A percentile compares a stretch with the other conserved stretches of the same genome.
Evolutionary conservation across 768 basidiomycete genomes (phyloP).

Genomic region (Aureoboletus auriporus): DNA sequence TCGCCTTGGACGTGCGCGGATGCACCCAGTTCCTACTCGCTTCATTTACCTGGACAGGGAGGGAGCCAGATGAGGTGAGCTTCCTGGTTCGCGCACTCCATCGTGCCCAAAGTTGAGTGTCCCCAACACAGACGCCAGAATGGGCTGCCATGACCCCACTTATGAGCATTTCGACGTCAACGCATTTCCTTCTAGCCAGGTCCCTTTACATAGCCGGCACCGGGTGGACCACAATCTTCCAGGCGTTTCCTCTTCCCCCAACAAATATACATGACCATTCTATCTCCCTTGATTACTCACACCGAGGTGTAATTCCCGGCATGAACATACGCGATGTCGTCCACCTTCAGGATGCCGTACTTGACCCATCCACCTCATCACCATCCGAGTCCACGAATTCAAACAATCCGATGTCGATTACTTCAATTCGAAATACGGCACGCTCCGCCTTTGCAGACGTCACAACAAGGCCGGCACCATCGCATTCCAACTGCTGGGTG

Average conservation of each 20-base stretch:
- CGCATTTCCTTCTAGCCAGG: constrained; percentile 13
- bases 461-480: constrained; percentile 4
- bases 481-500: constrained; percentile 2
- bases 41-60: background rate
- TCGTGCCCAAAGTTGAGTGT: background rate
- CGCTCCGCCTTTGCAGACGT: constrained; percentile 3
- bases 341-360: constrained; percentile 11
- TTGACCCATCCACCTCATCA: constrained; percentile 7
- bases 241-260: constrained; percentile 9
- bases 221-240: constrained; percentile 9
- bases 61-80: constrained; percentile 1
- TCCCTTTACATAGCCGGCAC: background rate
- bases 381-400: constrained; percentile 1
- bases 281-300: constrained; percentile 4
- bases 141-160: background rate
- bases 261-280: background rate
- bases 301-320: constrained; percentile 4
- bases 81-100: background rate
- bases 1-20: constrained; percentile 12
- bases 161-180: constrained; percentile 14
- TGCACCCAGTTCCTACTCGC: constrained; percentile 1
- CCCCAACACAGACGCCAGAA: background rate
- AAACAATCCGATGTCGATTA: too few species aligned
- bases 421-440: background rate
- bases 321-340: background rate